These are phyloP conservation scores for Monosporascus ibericus DNA, from an alignment of 2,329 filamentous ascomycete genomes.

Conservation along the genomic window DNA sequence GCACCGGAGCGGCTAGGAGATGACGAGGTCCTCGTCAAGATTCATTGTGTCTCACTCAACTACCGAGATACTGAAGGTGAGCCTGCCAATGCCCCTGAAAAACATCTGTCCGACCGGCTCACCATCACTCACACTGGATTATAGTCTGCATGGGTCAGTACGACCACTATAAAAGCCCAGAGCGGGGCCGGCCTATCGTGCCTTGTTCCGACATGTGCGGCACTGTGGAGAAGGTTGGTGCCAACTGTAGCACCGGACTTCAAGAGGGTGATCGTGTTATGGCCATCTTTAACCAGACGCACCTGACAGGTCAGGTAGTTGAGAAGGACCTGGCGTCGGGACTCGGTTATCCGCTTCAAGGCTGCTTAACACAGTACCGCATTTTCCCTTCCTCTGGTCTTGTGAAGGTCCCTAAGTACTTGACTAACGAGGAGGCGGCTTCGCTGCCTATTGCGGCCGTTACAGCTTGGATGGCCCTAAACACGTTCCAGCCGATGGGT, in stretches of 20 bases:
- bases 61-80: conserved; percentile 44
- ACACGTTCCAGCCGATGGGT: conserved; percentile 50
- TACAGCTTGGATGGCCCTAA: conserved; percentile 61
- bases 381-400: conserved; percentile 52
- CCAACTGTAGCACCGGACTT: conserved; percentile 35
- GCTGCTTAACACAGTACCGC: conserved; percentile 53
- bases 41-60: conserved; percentile 42
- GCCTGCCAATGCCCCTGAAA: neutral
- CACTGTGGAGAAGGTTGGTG: conserved; percentile 45
- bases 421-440: conserved; percentile 53
- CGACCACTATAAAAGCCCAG: conserved; percentile 54
- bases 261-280: conserved; percentile 59
- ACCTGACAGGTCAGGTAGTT: conserved; percentile 53
- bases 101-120: too few species aligned
- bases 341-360: conserved; percentile 54
- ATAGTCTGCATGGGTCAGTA: conserved; percentile 60
- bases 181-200: conserved; percentile 39
- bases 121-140: too few species aligned
- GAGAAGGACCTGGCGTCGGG: conserved; percentile 49
- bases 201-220: conserved; percentile 69
- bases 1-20: conserved; percentile 39
- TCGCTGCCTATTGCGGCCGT: conserved; percentile 56
- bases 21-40: conserved; percentile 46
- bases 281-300: conserved; percentile 54
- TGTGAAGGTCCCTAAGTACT: conserved; percentile 49